Evolutionary conservation across 768 basidiomycete genomes (phyloP).

Genomic region (Thelephora aurantiotincta): DNA sequence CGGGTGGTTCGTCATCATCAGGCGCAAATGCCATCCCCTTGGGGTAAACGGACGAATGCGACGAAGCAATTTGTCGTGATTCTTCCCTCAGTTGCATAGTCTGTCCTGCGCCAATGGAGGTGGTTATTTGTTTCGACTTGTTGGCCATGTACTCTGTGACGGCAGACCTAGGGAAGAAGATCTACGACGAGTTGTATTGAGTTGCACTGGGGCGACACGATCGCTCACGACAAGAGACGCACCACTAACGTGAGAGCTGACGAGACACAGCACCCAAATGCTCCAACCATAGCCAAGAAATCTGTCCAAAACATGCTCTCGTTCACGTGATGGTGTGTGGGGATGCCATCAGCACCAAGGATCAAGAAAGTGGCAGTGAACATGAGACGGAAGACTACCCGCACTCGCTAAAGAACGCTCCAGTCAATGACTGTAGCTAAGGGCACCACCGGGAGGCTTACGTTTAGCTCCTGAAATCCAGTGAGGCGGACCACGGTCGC

Average conservation of each 20-base stretch:
- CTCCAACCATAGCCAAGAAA: conserved; percentile 40
- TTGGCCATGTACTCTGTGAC: too few species aligned
- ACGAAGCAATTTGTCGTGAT: too few species aligned
- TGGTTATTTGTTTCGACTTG: too few species aligned
- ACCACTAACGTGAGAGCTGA: conserved; percentile 67
- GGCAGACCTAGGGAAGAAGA: conserved; percentile 50
- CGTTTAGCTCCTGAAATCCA: conserved; percentile 75
- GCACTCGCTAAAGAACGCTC: conserved; percentile 35
- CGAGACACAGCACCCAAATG: conserved; percentile 48
- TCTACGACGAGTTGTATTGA: conserved; percentile 23
- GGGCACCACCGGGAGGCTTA: conserved; percentile 20
- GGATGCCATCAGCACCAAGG: conserved; percentile 56
- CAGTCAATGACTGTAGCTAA: not conserved
- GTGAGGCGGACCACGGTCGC: conserved; percentile 56
- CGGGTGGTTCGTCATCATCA: too few species aligned
- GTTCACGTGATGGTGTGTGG: conserved; percentile 43
- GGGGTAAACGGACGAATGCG: too few species aligned
- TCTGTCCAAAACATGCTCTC: conserved; percentile 36
- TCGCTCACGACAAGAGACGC: conserved; percentile 7
- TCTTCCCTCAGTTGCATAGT: too few species aligned
- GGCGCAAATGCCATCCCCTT: too few species aligned
- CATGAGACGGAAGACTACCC: conserved; percentile 59
- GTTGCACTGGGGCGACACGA: conserved; percentile 7
- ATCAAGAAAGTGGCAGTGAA: conserved; percentile 53
- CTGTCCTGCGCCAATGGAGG: too few species aligned